Percentiles rank a stretch among this genome's conserved stretches.
phyloP scores from a whole-genome alignment of 495 filamentous ascomycete genomes.

The Tuber umbilicatum region DNA sequence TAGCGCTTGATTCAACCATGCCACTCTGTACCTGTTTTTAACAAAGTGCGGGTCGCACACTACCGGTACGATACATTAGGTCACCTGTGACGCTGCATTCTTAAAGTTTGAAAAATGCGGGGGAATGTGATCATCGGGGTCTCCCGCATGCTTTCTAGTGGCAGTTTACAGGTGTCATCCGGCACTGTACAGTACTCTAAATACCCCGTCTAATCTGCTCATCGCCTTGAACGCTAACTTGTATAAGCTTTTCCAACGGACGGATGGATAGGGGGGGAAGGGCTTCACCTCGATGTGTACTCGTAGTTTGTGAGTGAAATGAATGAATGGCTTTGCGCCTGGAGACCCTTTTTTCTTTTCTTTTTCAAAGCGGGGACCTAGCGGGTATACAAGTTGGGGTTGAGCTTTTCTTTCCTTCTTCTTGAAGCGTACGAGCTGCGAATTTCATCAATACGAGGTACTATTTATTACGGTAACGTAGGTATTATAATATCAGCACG shows the following conservation, averaged over 20 bases:
- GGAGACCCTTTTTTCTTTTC: neutral
- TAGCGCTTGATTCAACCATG: neutral
- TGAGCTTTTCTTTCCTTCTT: neutral
- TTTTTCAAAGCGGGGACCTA: neutral
- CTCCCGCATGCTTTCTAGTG: slow-evolving; percentile 1
- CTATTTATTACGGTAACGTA: neutral
- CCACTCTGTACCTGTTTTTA: neutral
- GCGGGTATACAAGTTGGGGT: neutral
- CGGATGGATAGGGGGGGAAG: neutral
- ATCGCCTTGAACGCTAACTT: neutral
- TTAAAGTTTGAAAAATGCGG: neutral
- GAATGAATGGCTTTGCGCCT: neutral
- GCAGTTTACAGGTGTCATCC: neutral
- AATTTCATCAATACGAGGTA: neutral
- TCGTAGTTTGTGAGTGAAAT: neutral
- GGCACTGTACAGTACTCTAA: too few species aligned
- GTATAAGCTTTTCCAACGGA: neutral
- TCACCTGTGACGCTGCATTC: neutral
- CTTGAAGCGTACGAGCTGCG: neutral
- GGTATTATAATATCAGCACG: neutral
- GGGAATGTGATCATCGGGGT: slow-evolving; percentile 7
- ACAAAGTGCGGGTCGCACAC: neutral
- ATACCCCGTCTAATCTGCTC: neutral
- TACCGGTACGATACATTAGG: neutral
- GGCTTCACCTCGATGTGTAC: neutral